Percentiles rank a stretch among this genome's conserved stretches.
Evolutionary conservation across 805 yeast species (phyloP).

Genomic region (Trichomonascus vanleenenianus): DNA sequence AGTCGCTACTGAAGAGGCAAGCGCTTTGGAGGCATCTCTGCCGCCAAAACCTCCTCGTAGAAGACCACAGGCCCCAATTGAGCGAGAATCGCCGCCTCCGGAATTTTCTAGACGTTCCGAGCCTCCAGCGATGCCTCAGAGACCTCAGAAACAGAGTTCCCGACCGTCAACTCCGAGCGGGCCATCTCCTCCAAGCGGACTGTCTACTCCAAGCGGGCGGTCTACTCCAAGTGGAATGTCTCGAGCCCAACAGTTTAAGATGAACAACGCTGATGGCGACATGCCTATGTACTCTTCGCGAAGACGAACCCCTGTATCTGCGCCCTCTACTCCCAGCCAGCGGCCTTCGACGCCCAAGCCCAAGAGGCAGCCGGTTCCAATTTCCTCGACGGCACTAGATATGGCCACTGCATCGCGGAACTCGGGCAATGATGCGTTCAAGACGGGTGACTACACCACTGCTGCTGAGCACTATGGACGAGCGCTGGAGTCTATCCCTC

Average conservation of each 20-base stretch:
- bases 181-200: conserved; percentile 13
- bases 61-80: no score
- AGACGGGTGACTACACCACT: conserved; percentile 70
- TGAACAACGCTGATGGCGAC: conserved; percentile 13
- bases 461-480: conserved; percentile 57
- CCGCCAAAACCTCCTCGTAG: neutral
- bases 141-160: neutral
- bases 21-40: neutral
- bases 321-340: conserved; percentile 7
- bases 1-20: conserved; percentile 2
- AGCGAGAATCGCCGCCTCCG: neutral
- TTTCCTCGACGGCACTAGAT: conserved; percentile 27
- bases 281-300: conserved; percentile 14
- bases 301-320: conserved; percentile 7
- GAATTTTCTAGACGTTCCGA: neutral
- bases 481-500: conserved; percentile 52
- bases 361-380: conserved; percentile 11
- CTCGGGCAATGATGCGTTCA: conserved; percentile 56
- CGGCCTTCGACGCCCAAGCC: conserved; percentile 12
- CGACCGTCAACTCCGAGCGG: conserved; percentile 9
- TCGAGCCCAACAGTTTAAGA: conserved; percentile 19
- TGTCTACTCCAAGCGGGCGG: no score
- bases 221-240: no score
- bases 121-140: no score
- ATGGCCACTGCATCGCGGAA: conserved; percentile 24